A percentile compares a stretch with the other conserved stretches of the same genome.
Conservation (phyloP, 257 asterid genomes). For the Solanum verrucosum region DNA sequence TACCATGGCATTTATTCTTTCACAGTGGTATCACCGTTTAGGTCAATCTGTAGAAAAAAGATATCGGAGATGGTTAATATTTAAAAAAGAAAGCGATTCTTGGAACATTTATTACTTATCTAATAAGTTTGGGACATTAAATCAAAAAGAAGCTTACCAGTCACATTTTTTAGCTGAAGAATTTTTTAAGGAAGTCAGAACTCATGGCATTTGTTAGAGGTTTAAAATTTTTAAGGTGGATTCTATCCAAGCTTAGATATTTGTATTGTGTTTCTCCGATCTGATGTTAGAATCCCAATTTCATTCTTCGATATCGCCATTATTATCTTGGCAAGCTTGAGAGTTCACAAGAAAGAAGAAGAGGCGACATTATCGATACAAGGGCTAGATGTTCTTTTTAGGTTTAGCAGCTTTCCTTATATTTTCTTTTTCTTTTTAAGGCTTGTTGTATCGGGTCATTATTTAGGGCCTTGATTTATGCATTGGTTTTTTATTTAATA, state of each 20-base stretch:
- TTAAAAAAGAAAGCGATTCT: background rate
- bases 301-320: background rate
- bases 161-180: background rate
- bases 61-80: background rate
- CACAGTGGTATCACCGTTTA: background rate
- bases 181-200: no score
- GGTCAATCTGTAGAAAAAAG: background rate
- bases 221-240: background rate
- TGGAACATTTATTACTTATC: background rate
- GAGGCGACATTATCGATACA: background rate
- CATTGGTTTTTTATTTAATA: no score
- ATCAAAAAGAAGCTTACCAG: background rate
- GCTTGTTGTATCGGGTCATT: background rate
- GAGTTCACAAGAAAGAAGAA: background rate
- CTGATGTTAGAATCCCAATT: background rate
- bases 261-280: background rate
- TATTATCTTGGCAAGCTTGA: background rate
- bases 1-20: background rate
- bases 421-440: background rate
- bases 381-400: background rate
- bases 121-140: background rate
- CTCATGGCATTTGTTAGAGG: background rate
- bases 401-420: background rate
- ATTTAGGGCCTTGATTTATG: background rate
- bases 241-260: background rate